Evolutionary conservation across 2,329 filamentous ascomycete species (phyloP).

Genomic region (Nemania diffusa): DNA sequence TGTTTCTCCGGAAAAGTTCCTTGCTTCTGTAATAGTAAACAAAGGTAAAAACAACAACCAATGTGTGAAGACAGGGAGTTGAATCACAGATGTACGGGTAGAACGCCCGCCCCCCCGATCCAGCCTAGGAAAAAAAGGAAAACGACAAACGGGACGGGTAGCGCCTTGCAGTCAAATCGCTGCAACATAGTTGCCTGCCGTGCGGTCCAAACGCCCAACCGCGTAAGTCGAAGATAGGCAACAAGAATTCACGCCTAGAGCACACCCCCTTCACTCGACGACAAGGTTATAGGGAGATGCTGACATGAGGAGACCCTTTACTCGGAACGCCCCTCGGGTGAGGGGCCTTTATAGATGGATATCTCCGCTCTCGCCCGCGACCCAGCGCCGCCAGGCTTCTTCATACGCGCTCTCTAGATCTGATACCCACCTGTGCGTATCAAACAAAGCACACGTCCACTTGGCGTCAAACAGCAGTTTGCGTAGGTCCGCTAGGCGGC

Average conservation of each 20-base stretch:
- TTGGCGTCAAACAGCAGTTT: slow-evolving; percentile 84
- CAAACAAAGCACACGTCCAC: slow-evolving; percentile 88
- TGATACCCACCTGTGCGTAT: slow-evolving; percentile 89
- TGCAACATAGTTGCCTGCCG: not conserved
- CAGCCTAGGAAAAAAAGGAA: slow-evolving; percentile 11
- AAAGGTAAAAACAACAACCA: slow-evolving; percentile 19
- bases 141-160: not conserved
- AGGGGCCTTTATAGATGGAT: slow-evolving; percentile 72
- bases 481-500: slow-evolving; percentile 81
- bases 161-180: not conserved
- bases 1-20: slow-evolving; percentile 23
- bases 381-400: slow-evolving; percentile 90
- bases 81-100: slow-evolving; percentile 14
- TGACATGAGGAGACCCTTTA: slow-evolving; percentile 12
- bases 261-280: not conserved
- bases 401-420: slow-evolving; percentile 91
- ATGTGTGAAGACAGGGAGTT: slow-evolving; percentile 5
- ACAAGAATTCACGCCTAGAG: not conserved
- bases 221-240: slow-evolving; percentile 1
- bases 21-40: slow-evolving; percentile 16
- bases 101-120: slow-evolving; percentile 17
- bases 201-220: slow-evolving; percentile 8
- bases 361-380: slow-evolving; percentile 86
- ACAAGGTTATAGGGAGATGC: not conserved
- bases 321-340: not conserved